A percentile compares a stretch with the other conserved stretches of the same genome.
These are phyloP conservation scores for Thraustotheca clavata DNA, from an alignment of 352 stramenopile species.

Conservation along the genomic window DNA sequence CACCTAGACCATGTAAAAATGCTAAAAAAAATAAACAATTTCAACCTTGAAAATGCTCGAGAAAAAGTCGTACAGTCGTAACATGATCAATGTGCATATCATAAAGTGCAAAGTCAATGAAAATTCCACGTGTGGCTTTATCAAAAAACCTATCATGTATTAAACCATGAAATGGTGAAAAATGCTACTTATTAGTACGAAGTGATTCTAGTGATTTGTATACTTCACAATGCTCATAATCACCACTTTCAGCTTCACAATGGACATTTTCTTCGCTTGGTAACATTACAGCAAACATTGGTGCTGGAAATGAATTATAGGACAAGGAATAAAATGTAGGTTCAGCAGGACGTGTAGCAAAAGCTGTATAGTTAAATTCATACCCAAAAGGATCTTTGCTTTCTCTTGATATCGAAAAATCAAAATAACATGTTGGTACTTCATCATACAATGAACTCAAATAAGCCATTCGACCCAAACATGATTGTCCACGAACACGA, in stretches of 20 bases:
- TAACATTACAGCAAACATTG: slow-evolving; percentile 9
- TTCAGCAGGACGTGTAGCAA: neutral
- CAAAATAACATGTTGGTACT: neutral
- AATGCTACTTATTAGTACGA: slow-evolving; percentile 7
- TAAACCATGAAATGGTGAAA: neutral
- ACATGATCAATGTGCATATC: slow-evolving; percentile 15
- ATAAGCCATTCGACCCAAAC: slow-evolving; percentile 5
- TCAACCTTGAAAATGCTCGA: slow-evolving; percentile 9
- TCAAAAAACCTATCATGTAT: slow-evolving; percentile 19
- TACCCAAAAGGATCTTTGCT: slow-evolving; percentile 13
- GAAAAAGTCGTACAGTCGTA: slow-evolving; percentile 15
- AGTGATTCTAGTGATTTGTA: slow-evolving; percentile 9
- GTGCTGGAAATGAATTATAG: slow-evolving; percentile 5
- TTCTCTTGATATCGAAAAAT: slow-evolving; percentile 7
- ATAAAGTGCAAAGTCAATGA: slow-evolving; percentile 18
- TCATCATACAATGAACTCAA: neutral
- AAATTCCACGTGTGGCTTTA: slow-evolving; percentile 11
- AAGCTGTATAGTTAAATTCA: slow-evolving; percentile 7
- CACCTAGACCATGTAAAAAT: neutral
- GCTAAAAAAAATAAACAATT: neutral
- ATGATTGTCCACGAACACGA: slow-evolving; percentile 1
- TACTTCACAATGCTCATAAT: neutral
- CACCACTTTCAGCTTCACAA: neutral
- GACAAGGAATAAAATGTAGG: slow-evolving; percentile 8
- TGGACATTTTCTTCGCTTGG: neutral